Percentiles rank a stretch among this genome's conserved stretches.
phyloP scores from a whole-genome alignment of 495 filamentous ascomycete species.

The Penicillium odoratum region DNA sequence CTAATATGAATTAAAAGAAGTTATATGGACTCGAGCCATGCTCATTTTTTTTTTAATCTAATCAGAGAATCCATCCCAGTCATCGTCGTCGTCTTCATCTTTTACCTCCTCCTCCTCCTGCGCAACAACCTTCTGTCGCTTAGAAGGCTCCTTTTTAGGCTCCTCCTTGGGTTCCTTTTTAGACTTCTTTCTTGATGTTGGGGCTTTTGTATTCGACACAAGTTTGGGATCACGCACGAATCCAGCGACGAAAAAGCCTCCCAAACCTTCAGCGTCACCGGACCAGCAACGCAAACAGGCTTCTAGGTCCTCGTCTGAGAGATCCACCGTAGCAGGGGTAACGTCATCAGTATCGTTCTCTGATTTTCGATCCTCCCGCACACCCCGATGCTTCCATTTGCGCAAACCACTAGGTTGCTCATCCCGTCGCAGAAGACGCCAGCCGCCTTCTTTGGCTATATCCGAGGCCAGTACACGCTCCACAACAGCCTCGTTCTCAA shows the following conservation, averaged over 20 bases:
- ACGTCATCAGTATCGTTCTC: slow-evolving; percentile 6
- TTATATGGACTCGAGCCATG: neutral
- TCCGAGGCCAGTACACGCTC: slow-evolving; percentile 62
- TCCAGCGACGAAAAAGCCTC: slow-evolving; percentile 71
- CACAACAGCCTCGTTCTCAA: slow-evolving; percentile 89
- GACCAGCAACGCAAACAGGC: slow-evolving; percentile 81
- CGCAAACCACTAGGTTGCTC: slow-evolving; percentile 70
- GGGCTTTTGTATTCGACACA: neutral
- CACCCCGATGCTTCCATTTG: slow-evolving; percentile 71
- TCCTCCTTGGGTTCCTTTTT: neutral
- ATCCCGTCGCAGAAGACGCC: slow-evolving; percentile 68
- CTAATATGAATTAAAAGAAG: neutral
- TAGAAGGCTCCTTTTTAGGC: neutral
- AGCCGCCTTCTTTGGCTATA: slow-evolving; percentile 66
- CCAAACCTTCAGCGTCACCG: slow-evolving; percentile 73
- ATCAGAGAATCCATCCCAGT: slow-evolving; percentile 51
- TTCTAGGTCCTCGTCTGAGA: slow-evolving; percentile 57
- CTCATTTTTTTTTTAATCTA: slow-evolving; percentile 18
- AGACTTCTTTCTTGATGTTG: neutral
- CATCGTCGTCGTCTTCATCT: slow-evolving; percentile 32
- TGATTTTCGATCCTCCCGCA: slow-evolving; percentile 32
- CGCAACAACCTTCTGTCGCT: neutral
- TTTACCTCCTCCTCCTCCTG: slow-evolving; percentile 17
- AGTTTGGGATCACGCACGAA: slow-evolving; percentile 54
- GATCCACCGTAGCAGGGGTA: slow-evolving; percentile 22